Evolutionary conservation across 2,329 filamentous ascomycete genomes (phyloP).

Genomic region (Malbranchea zuffiana): DNA sequence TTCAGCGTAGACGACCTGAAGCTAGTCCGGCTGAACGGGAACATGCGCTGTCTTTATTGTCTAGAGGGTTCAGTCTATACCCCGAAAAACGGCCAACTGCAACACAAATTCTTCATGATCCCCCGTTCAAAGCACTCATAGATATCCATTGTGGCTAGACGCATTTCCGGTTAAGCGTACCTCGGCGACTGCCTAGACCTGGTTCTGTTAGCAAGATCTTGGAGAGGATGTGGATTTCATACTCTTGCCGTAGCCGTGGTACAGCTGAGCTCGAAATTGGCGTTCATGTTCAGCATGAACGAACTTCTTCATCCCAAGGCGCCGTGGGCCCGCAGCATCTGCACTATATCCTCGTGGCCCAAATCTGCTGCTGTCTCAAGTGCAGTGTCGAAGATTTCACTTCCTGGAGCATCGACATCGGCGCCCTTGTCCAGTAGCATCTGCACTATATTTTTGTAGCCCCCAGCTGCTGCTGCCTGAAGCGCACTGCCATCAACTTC

Average conservation of each 20-base stretch:
- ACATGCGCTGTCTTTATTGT: conserved; percentile 17
- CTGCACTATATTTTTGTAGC: not conserved
- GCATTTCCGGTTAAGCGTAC: too few relatives aligned
- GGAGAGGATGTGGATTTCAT: too few relatives aligned
- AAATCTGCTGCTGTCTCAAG: conserved; percentile 2
- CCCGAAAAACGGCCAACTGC: conserved; percentile 20
- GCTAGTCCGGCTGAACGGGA: conserved; percentile 7
- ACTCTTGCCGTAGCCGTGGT: too few relatives aligned
- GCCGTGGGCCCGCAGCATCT: too few relatives aligned
- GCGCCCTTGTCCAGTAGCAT: conserved; percentile 4
- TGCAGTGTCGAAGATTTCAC: not conserved
- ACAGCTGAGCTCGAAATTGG: too few relatives aligned
- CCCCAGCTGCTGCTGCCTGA: not conserved
- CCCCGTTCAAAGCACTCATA: conserved; percentile 23
- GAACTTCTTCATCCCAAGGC: too few relatives aligned
- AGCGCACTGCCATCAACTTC: not conserved
- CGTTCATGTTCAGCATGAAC: too few relatives aligned
- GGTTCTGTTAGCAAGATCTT: not conserved
- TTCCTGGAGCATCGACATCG: conserved; percentile 7
- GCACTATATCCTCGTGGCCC: too few relatives aligned
- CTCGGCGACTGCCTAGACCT: too few relatives aligned
- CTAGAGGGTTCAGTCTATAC: conserved; percentile 18
- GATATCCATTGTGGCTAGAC: conserved; percentile 20
- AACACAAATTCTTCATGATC: conserved; percentile 20
- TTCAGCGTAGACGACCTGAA: conserved; percentile 2